phyloP scores from a whole-genome alignment of 2,329 filamentous ascomycete genomes.

The Alternaria arbusti region DNA sequence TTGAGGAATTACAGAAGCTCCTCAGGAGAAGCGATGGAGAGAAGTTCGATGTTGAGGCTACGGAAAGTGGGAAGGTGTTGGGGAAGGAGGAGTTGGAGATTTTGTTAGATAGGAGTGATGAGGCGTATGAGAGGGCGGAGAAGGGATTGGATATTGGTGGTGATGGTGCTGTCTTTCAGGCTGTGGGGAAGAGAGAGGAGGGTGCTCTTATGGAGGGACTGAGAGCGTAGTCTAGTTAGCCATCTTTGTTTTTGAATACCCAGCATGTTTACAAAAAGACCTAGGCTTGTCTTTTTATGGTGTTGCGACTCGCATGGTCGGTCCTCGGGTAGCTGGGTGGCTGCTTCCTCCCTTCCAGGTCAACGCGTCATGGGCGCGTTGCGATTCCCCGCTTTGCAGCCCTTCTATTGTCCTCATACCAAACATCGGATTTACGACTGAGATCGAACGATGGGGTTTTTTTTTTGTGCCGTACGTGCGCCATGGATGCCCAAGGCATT shows the following conservation, averaged over 20 bases:
- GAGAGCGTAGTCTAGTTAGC: conserved; percentile 37
- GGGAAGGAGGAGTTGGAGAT: conserved; percentile 78
- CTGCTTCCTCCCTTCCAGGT: background rate
- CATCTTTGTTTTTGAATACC: background rate
- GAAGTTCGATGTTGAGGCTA: conserved; percentile 61
- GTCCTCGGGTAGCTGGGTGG: background rate
- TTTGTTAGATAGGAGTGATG: conserved; percentile 75
- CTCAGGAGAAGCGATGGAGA: conserved; percentile 70
- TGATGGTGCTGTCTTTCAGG: conserved; percentile 65
- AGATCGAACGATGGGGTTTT: background rate
- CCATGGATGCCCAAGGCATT: background rate
- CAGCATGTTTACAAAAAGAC: background rate
- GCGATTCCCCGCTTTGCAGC: background rate
- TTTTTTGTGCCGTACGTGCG: background rate
- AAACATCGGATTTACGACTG: background rate
- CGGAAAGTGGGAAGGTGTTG: conserved; percentile 70
- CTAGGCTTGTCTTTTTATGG: background rate
- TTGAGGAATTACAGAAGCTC: conserved; percentile 56
- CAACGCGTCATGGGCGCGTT: background rate
- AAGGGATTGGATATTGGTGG: conserved; percentile 76
- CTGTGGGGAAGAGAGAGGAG: conserved; percentile 78
- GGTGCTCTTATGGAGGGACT: conserved; percentile 58
- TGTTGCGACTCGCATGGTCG: background rate
- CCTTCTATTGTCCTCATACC: background rate
- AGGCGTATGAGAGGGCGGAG: conserved; percentile 75